Evolutionary conservation across 768 basidiomycete species (phyloP), one percentile per base, ranked within the genome.

Genomic region (Termitomyces sp.): DNA sequence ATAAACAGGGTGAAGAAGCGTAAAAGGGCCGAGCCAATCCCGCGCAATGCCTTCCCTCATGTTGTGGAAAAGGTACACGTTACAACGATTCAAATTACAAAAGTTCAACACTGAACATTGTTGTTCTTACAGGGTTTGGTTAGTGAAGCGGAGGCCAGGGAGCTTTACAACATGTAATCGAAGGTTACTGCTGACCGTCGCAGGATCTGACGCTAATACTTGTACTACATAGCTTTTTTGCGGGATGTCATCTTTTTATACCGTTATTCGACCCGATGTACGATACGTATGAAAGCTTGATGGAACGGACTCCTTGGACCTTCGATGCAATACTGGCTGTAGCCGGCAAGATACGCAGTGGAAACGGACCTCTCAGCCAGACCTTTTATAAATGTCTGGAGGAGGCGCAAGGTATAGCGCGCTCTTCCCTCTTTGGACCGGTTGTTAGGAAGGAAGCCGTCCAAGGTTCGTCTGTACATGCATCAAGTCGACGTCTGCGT

Each of bases 231-330:
- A 94, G 92, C 68, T 98, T 96, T 80, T 96, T 96, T 77, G 87
- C 90, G 58, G 94, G 94, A 50, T 97, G 94, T 74, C 91, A 97
- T 76, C 82, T 94, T 69, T 98, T 97, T 79, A 93, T 97, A 63
- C 94, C 95, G 48, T 80, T 97, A 61, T 97, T 95, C 77, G 94
- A 97, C 74, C 90, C 92, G 33, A 75, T 78, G 58, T 96, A 94
- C 73, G 95, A 98, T 78, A 92, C 92, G 16, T 95, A 91, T 75
- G 94, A 96, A 70, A 86, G 86, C 63, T 79, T 95, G 65, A 88
- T 88, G 78, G 92, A 93, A 71, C 87, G 95, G 64, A 91, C 90
- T 6, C 95, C 95, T 5, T 98, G 94, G 89, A 94, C 93, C 54
- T 94, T 94, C 71, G 92, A 96, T 72, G 88, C 93, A 59, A 87